These are phyloP conservation scores for Blepharisma japonicum DNA, from an alignment of 73 alveolate species.

Conservation along the genomic window DNA sequence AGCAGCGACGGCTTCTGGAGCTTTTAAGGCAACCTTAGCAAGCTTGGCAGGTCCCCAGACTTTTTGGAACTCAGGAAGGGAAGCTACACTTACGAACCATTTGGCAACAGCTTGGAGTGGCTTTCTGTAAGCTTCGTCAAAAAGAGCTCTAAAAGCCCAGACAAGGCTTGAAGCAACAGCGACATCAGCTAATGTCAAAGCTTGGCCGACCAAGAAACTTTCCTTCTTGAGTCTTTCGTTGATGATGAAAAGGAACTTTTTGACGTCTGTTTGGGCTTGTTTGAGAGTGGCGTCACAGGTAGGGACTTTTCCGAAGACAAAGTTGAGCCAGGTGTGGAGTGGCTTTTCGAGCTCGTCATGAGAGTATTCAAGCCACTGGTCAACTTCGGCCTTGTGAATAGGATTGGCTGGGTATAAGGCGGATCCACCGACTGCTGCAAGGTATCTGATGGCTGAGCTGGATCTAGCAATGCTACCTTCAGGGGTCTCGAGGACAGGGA, in stretches of 20 bases:
- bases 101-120: slow-evolving; percentile 61
- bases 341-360: slow-evolving; percentile 55
- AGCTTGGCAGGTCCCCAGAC: slow-evolving; percentile 67
- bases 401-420: slow-evolving; percentile 21
- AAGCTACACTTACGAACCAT: slow-evolving; percentile 63
- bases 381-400: slow-evolving; percentile 43
- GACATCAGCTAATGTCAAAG: slow-evolving; percentile 91
- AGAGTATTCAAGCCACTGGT: slow-evolving; percentile 67
- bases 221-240: slow-evolving; percentile 60
- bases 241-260: slow-evolving; percentile 50
- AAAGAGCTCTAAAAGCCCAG: slow-evolving; percentile 57
- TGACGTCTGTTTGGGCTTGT: slow-evolving; percentile 50
- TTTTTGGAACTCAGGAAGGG: slow-evolving; percentile 57
- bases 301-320: slow-evolving; percentile 75
- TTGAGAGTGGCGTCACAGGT: slow-evolving; percentile 49
- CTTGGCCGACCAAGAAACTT: slow-evolving; percentile 77
- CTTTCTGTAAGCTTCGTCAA: slow-evolving; percentile 73
- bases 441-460: slow-evolving; percentile 63
- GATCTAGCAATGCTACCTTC: slow-evolving; percentile 61
- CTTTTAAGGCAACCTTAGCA: slow-evolving; percentile 50
- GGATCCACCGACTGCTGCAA: slow-evolving; percentile 52
- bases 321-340: slow-evolving; percentile 47
- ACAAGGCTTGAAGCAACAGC: slow-evolving; percentile 60
- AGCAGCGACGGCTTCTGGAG: slow-evolving; percentile 3
- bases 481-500: slow-evolving; percentile 76